Evolutionary conservation across 108 stramenopile species (phyloP).

Genomic region (Epipyxis sp.): DNA sequence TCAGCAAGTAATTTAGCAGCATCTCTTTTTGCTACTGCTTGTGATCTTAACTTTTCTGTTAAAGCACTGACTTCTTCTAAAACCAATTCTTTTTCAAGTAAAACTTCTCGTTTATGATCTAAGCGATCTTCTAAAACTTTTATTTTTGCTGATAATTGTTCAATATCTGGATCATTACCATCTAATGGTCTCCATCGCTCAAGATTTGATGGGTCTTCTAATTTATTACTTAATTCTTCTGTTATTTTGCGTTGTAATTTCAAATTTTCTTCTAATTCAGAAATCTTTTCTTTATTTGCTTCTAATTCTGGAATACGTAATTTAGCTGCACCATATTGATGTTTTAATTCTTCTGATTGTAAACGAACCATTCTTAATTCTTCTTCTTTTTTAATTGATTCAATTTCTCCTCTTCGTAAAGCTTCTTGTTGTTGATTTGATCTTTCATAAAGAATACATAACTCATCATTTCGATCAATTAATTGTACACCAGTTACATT

Average conservation of each 20-base stretch:
- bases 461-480: slow-evolving; percentile 68
- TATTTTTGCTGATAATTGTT: slow-evolving; percentile 55
- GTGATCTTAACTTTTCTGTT: slow-evolving; percentile 46
- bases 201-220: slow-evolving; percentile 56
- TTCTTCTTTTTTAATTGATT: slow-evolving; percentile 48
- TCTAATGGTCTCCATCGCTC: slow-evolving; percentile 56
- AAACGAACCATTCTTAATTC: slow-evolving; percentile 55
- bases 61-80: slow-evolving; percentile 59
- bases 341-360: slow-evolving; percentile 52
- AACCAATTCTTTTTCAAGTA: slow-evolving; percentile 63
- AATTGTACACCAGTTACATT: slow-evolving; percentile 62
- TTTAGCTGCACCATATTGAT: slow-evolving; percentile 42
- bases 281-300: slow-evolving; percentile 34
- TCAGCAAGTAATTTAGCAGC: slow-evolving; percentile 41
- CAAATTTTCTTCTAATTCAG: slow-evolving; percentile 48
- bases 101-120: slow-evolving; percentile 51
- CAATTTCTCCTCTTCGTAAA: slow-evolving; percentile 54
- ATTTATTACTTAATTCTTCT: slow-evolving; percentile 51
- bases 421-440: slow-evolving; percentile 62
- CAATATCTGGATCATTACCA: slow-evolving; percentile 55
- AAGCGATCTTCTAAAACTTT: slow-evolving; percentile 55
- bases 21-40: slow-evolving; percentile 47
- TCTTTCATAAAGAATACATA: slow-evolving; percentile 66
- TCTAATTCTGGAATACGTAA: slow-evolving; percentile 42
- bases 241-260: slow-evolving; percentile 42